A percentile compares a stretch with the other conserved stretches of the same genome.
Evolutionary conservation across 352 stramenopile genomes (phyloP).

Genomic region (Phytophthora podocarpi): DNA sequence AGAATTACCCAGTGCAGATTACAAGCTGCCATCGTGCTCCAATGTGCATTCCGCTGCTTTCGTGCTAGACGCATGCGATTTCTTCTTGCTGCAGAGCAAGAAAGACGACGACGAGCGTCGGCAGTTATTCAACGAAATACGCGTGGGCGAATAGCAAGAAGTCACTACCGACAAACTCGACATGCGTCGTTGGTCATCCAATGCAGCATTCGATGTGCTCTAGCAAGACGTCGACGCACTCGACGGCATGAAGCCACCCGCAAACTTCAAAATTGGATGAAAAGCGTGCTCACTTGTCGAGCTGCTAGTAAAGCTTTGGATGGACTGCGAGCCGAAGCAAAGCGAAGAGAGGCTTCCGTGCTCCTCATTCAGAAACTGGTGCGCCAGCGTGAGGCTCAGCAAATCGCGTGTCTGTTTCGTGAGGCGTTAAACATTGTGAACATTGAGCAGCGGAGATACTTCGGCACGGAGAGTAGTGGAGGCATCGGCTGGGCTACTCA

Average conservation of each 20-base stretch:
- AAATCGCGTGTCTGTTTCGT: slow-evolving; percentile 40
- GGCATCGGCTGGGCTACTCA: slow-evolving; percentile 25
- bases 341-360: slow-evolving; percentile 43
- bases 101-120: slow-evolving; percentile 28
- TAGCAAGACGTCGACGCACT: slow-evolving; percentile 33
- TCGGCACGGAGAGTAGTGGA: slow-evolving; percentile 16
- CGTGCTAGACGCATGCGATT: slow-evolving; percentile 14
- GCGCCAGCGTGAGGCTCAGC: slow-evolving; percentile 50
- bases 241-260: slow-evolving; percentile 11
- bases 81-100: slow-evolving; percentile 18
- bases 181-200: slow-evolving; percentile 51
- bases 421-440: slow-evolving; percentile 50
- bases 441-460: slow-evolving; percentile 53
- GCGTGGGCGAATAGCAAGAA: slow-evolving; percentile 27
- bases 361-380: slow-evolving; percentile 65
- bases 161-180: slow-evolving; percentile 16
- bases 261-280: slow-evolving; percentile 47
- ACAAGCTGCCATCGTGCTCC: slow-evolving; percentile 39
- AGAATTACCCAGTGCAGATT: slow-evolving; percentile 34
- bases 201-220: slow-evolving; percentile 39
- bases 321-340: slow-evolving; percentile 28
- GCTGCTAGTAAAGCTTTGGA: slow-evolving; percentile 31
- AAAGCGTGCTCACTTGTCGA: slow-evolving; percentile 29
- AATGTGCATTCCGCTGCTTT: slow-evolving; percentile 44
- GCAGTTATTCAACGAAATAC: slow-evolving; percentile 48